Evolutionary conservation across 345 rosid genomes (phyloP).

Genomic region (Eucalyptus melliodora): DNA sequence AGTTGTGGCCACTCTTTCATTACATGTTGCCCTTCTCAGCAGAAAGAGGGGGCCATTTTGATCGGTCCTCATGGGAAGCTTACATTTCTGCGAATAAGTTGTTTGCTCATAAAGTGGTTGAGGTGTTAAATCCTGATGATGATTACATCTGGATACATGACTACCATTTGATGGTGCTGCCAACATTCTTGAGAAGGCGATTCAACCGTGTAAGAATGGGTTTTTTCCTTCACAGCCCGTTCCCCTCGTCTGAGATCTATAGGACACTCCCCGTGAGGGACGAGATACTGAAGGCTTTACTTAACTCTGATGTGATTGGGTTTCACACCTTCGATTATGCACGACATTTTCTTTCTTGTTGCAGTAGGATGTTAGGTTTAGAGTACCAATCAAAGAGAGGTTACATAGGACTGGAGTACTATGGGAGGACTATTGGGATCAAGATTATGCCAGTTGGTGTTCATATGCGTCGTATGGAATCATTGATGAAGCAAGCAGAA

Average conservation of each 20-base stretch:
- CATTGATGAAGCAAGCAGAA: conserved; percentile 7
- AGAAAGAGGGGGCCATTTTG: conserved; percentile 17
- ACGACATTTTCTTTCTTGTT: conserved; percentile 36
- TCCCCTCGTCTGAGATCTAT: conserved; percentile 35
- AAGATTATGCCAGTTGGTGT: conserved; percentile 36
- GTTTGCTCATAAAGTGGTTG: conserved; percentile 22
- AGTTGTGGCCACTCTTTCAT: conserved; percentile 32
- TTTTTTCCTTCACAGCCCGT: conserved; percentile 34
- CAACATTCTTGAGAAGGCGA: conserved; percentile 23
- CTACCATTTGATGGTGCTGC: conserved; percentile 34
- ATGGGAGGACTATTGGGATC: conserved; percentile 26
- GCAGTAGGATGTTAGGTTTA: conserved; percentile 36
- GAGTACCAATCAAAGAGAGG: conserved; percentile 34
- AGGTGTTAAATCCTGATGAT: conserved; percentile 24
- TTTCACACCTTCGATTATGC: conserved; percentile 43
- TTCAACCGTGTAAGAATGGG: conserved; percentile 28
- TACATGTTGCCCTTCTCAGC: conserved; percentile 28
- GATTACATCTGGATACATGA: conserved; percentile 39
- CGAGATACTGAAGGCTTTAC: conserved; percentile 23
- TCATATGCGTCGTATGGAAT: conserved; percentile 23
- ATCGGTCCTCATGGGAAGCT: conserved; percentile 27
- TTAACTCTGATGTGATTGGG: conserved; percentile 29
- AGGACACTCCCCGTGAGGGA: conserved; percentile 30
- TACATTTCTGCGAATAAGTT: conserved; percentile 24
- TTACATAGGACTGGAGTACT: conserved; percentile 28